Percentiles rank a stretch among this genome's conserved stretches.
Conservation (phyloP, 192 early-diverging fungal genomes). For the Entomortierella lignicola region DNA sequence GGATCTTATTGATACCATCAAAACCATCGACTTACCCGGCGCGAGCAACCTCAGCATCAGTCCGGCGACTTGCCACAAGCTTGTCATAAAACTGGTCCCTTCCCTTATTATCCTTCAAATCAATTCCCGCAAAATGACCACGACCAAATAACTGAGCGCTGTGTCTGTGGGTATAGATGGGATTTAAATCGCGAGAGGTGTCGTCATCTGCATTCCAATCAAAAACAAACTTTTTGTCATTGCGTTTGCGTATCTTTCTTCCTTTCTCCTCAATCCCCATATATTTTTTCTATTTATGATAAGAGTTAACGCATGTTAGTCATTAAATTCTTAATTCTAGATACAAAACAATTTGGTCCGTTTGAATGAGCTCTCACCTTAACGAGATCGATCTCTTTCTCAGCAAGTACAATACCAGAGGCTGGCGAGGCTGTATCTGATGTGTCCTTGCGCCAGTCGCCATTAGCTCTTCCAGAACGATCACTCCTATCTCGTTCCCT, state of each 20-base stretch:
- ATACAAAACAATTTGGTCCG: neutral
- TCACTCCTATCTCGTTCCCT: constrained; percentile 40
- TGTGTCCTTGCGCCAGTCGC: constrained; percentile 19
- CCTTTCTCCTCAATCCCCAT: constrained; percentile 83
- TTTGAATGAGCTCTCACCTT: constrained; percentile 17
- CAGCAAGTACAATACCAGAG: constrained; percentile 32
- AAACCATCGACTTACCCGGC: constrained; percentile 51
- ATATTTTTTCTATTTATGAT: constrained; percentile 73
- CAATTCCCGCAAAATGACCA: constrained; percentile 89
- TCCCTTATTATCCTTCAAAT: constrained; percentile 78
- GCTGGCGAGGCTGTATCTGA: constrained; percentile 2
- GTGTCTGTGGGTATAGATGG: constrained; percentile 83
- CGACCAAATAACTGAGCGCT: constrained; percentile 86
- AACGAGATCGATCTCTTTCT: constrained; percentile 43
- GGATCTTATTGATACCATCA: neutral
- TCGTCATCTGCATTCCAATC: constrained; percentile 98
- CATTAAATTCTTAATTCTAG: too few relatives aligned
- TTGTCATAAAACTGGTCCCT: constrained; percentile 76
- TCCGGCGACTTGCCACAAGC: constrained; percentile 69
- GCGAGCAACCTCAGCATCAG: constrained; percentile 68
- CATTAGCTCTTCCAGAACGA: neutral
- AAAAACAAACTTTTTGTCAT: constrained; percentile 97
- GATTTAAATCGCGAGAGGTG: constrained; percentile 93
- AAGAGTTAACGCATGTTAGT: neutral
- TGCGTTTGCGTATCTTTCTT: constrained; percentile 83